These are phyloP conservation scores for Penicillium sp. DNA, from an alignment of 2,329 filamentous ascomycete species.

Conservation along the genomic window DNA sequence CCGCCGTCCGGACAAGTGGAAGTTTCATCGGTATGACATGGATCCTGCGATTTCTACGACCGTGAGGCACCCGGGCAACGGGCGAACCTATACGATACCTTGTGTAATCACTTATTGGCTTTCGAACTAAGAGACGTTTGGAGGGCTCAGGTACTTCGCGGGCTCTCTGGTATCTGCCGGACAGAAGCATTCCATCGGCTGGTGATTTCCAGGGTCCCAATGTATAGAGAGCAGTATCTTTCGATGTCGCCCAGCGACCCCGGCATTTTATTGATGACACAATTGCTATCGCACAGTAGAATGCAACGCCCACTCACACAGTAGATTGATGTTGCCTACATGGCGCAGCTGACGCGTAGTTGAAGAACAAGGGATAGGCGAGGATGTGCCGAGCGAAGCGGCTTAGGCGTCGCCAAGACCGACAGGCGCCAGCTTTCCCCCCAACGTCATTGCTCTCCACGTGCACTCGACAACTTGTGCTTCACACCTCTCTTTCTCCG, in stretches of 20 bases:
- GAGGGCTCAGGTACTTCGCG: neutral
- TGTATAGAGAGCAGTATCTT: neutral
- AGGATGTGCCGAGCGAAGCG: constrained; percentile 17
- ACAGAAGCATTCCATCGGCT: constrained; percentile 1
- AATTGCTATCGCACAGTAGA: neutral
- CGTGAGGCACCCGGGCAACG: neutral
- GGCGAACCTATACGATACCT: neutral
- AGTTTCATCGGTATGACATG: constrained; percentile 7
- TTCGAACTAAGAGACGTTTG: neutral
- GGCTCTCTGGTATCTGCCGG: neutral
- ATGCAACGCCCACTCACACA: neutral
- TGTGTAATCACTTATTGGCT: constrained; percentile 1
- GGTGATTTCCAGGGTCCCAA: neutral
- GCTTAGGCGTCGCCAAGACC: constrained; percentile 33
- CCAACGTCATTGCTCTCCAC: constrained; percentile 35
- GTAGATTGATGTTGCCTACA: neutral
- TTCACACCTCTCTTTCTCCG: constrained; percentile 7
- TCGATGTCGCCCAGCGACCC: neutral
- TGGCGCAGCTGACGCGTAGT: neutral
- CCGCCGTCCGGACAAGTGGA: constrained; percentile 1
- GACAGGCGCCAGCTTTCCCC: constrained; percentile 36
- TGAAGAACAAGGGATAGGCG: constrained; percentile 4
- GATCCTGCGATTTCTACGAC: neutral
- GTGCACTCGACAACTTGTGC: constrained; percentile 10
- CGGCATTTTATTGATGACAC: neutral